Percentiles rank a stretch among this genome's conserved stretches.
Evolutionary conservation across 495 filamentous ascomycete genomes (phyloP).

Genomic region (Astrothelium macrocarpum): DNA sequence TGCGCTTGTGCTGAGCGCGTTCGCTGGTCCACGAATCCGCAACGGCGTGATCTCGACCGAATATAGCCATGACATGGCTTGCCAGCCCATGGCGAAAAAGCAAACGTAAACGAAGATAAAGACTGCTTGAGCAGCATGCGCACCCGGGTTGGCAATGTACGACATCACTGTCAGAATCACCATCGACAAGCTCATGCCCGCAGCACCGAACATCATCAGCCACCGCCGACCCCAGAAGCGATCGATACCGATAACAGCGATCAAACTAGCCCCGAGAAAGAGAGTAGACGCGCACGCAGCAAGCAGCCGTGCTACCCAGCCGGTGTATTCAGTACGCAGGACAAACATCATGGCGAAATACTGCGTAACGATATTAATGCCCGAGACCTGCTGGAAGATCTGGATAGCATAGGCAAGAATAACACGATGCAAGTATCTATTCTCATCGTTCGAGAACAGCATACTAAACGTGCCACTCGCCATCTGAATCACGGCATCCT

Average conservation of each 20-base stretch:
- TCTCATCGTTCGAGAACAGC: conserved; percentile 60
- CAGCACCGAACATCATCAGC: conserved; percentile 63
- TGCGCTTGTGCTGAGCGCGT: conserved; percentile 56
- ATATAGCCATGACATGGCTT: conserved; percentile 71
- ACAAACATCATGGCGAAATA: conserved; percentile 60
- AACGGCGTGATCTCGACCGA: conserved; percentile 65
- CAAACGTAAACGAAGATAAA: conserved; percentile 69
- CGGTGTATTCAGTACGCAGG: conserved; percentile 44
- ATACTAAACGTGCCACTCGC: conserved; percentile 51
- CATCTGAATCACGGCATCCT: conserved; percentile 64
- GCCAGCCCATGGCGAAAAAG: conserved; percentile 69
- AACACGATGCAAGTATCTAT: conserved; percentile 64
- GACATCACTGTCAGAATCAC: conserved; percentile 50
- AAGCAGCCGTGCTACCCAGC: conserved; percentile 53
- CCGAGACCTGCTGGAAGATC: conserved; percentile 65
- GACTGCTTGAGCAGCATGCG: conserved; percentile 43
- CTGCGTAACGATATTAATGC: conserved; percentile 69
- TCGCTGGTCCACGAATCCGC: conserved; percentile 62
- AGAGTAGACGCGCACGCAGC: conserved; percentile 64
- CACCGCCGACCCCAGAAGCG: conserved; percentile 53
- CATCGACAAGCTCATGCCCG: conserved; percentile 62
- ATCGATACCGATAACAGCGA: conserved; percentile 63
- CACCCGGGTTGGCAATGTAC: conserved; percentile 23
- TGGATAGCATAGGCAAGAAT: conserved; percentile 60
- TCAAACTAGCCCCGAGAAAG: conserved; percentile 64